phyloP scores from a whole-genome alignment of 1,139 yeast genomes.

The Geotrichum australiense region DNA sequence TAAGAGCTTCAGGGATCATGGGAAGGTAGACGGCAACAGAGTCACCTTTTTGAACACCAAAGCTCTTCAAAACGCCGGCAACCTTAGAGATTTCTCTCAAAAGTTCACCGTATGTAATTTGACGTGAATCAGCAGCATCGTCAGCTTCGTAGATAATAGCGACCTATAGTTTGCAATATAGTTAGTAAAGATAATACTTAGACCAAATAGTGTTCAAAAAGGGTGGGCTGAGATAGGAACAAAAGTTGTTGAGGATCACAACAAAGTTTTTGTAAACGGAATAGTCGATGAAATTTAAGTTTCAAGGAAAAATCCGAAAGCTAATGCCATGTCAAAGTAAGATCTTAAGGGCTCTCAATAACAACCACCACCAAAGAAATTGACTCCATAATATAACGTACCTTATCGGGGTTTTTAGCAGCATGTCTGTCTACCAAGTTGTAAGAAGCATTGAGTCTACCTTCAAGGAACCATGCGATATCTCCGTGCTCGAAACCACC shows the following conservation, averaged over 20 bases:
- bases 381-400: no score
- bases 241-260: conserved; percentile 3
- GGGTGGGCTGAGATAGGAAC: no score
- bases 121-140: conserved; percentile 64
- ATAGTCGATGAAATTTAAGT: no score
- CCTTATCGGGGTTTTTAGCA: conserved; percentile 71
- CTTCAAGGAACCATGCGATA: conserved; percentile 88
- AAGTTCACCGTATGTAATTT: conserved; percentile 78
- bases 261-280: no score
- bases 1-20: conserved; percentile 92
- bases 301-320: no score
- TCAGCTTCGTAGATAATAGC: conserved; percentile 96
- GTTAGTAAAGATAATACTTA: background rate
- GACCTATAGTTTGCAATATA: conserved; percentile 18
- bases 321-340: no score
- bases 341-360: no score
- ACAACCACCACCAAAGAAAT: no score
- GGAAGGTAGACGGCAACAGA: conserved; percentile 95
- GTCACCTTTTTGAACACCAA: conserved; percentile 93
- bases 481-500: conserved; percentile 78
- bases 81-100: conserved; percentile 80
- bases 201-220: no score
- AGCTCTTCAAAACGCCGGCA: conserved; percentile 70
- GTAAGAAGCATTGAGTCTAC: conserved; percentile 87
- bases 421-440: conserved; percentile 98